Evolutionary conservation across 768 basidiomycete species (phyloP).

Genomic region (Flagelloscypha sp.): DNA sequence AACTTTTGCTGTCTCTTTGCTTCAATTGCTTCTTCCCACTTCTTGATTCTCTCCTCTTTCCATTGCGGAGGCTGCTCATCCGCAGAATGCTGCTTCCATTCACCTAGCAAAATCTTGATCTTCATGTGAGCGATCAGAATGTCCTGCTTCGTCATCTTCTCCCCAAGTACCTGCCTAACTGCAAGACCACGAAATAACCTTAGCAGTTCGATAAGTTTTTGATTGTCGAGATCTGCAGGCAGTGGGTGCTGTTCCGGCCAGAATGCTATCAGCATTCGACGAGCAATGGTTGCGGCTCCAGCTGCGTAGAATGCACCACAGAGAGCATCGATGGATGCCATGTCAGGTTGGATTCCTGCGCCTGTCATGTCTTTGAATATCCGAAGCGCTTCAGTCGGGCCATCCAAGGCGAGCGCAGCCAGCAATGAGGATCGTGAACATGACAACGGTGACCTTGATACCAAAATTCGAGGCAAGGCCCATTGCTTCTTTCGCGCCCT

Average conservation of each 20-base stretch:
- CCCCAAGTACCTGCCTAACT: too few species aligned
- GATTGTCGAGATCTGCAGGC: conserved; percentile 36
- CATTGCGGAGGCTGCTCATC: too few species aligned
- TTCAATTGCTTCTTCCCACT: too few species aligned
- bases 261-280: conserved; percentile 44
- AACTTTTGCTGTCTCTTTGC: too few species aligned
- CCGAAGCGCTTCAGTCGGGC: conserved; percentile 41
- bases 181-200: too few species aligned
- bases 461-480: conserved; percentile 39
- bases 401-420: conserved; percentile 59
- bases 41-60: too few species aligned
- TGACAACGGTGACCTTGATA: conserved; percentile 49
- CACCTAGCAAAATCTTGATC: too few species aligned
- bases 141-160: too few species aligned
- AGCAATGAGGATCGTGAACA: conserved; percentile 72
- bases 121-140: too few species aligned
- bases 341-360: conserved; percentile 57
- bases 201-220: too few species aligned
- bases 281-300: conserved; percentile 43
- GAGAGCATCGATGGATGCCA: conserved; percentile 63
- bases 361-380: conserved; percentile 58
- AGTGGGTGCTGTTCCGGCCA: conserved; percentile 63
- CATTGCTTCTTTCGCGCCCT: conserved; percentile 49
- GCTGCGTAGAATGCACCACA: conserved; percentile 57
- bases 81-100: too few species aligned